Evolutionary conservation across 805 yeast genomes (phyloP).

Genomic region (Nakazawaea peltata): DNA sequence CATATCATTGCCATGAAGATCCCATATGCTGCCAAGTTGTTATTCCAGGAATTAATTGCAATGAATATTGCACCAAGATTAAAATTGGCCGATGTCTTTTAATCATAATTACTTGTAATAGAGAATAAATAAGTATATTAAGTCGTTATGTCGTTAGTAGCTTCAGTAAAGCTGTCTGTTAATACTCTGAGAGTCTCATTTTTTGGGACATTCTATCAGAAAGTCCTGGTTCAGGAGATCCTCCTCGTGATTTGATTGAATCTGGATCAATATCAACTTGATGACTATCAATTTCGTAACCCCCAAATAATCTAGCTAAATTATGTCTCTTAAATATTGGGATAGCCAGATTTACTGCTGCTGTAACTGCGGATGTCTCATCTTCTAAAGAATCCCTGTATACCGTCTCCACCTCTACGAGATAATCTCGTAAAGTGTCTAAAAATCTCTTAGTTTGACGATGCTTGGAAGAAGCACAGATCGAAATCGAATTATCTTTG

Average conservation of each 20-base stretch:
- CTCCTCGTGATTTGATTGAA: constrained; percentile 46
- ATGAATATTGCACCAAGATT: constrained; percentile 98
- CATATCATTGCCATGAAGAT: constrained; percentile 86
- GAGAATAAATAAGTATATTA: background rate
- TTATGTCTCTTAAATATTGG: constrained; percentile 16
- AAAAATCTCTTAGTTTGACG: constrained; percentile 77
- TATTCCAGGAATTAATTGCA: constrained; percentile 95
- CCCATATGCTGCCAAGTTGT: constrained; percentile 96
- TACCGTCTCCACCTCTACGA: constrained; percentile 48
- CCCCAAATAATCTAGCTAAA: constrained; percentile 49
- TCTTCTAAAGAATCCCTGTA: constrained; percentile 25
- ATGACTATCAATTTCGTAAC: constrained; percentile 65
- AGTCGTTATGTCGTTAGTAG: constrained; percentile 16
- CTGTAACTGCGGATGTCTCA: no score
- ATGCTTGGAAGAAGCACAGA: constrained; percentile 81
- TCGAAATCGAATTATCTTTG: constrained; percentile 67
- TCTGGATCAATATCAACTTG: constrained; percentile 64
- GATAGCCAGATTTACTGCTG: constrained; percentile 17
- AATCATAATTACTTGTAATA: no score
- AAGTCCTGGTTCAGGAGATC: constrained; percentile 47
- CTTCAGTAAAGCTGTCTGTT: no score
- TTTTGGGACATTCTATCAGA: constrained; percentile 30
- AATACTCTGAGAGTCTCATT: constrained; percentile 10
- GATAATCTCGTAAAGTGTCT: constrained; percentile 57
- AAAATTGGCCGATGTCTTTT: constrained; percentile 80